These are phyloP conservation scores for Diaporthe sp. DNA, from an alignment of 2,329 filamentous ascomycete genomes.

Conservation along the genomic window DNA sequence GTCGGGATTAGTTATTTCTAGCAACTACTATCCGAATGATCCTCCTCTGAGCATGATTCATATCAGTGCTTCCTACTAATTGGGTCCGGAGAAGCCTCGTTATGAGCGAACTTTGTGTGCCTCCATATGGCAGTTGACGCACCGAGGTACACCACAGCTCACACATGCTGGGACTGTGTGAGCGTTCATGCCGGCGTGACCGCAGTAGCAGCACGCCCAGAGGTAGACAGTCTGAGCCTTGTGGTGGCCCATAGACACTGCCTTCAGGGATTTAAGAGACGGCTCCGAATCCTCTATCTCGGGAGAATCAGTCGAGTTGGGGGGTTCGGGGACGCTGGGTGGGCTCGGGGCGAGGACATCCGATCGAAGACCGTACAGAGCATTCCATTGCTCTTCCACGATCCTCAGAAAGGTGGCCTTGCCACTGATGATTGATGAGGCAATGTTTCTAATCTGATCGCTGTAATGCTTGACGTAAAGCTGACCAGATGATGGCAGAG, in stretches of 20 bases:
- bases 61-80: background rate
- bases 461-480: no score
- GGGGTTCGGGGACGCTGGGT: no score
- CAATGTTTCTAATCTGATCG: no score
- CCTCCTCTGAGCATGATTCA: background rate
- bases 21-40: background rate
- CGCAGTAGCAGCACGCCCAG: constrained; percentile 22
- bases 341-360: no score
- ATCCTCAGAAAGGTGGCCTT: no score
- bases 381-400: no score
- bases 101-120: background rate
- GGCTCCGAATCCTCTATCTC: no score
- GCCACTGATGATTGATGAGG: no score
- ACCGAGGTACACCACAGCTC: background rate
- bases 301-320: no score
- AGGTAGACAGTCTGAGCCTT: background rate
- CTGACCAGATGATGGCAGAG: no score
- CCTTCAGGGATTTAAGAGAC: no score
- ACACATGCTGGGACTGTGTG: background rate
- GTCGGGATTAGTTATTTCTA: background rate
- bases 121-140: background rate
- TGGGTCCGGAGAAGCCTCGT: background rate
- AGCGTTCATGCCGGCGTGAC: background rate
- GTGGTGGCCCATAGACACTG: background rate
- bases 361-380: no score